Percentiles rank a stretch among this genome's conserved stretches.
These are phyloP conservation scores for Ophiosphaerella korrae DNA, from an alignment of 2,329 filamentous ascomycete species.

Conservation along the genomic window DNA sequence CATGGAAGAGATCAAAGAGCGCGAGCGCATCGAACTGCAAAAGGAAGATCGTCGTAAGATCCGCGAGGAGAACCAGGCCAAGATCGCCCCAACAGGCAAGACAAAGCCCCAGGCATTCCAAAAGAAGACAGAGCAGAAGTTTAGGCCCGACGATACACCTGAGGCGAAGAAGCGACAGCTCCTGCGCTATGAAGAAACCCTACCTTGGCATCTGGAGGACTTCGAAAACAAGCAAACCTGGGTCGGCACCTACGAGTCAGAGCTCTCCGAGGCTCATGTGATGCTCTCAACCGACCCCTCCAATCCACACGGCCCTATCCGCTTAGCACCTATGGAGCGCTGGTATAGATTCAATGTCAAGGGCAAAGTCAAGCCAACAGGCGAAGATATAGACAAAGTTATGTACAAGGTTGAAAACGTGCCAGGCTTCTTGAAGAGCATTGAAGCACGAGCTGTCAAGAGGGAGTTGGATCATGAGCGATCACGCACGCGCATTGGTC, in stretches of 20 bases:
- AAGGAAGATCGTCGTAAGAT: constrained; percentile 83
- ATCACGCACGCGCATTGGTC: constrained; percentile 16
- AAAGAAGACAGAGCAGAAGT: constrained; percentile 87
- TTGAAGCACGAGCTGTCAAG: constrained; percentile 54
- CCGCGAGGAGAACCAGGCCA: constrained; percentile 83
- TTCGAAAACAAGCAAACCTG: constrained; percentile 94
- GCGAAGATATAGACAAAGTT: constrained; percentile 83
- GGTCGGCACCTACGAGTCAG: constrained; percentile 88
- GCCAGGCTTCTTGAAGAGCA: constrained; percentile 72
- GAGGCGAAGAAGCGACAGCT: constrained; percentile 71
- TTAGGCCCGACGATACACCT: constrained; percentile 75
- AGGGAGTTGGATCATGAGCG: constrained; percentile 49
- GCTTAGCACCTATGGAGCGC: constrained; percentile 90
- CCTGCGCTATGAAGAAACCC: constrained; percentile 85
- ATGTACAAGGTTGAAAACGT: constrained; percentile 79
- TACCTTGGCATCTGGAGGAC: constrained; percentile 97
- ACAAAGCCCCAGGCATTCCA: constrained; percentile 69
- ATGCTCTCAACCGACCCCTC: constrained; percentile 72
- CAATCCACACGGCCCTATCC: constrained; percentile 63
- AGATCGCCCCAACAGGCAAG: constrained; percentile 82
- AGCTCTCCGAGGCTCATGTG: constrained; percentile 79
- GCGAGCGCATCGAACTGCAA: constrained; percentile 61
- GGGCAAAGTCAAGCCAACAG: constrained; percentile 74
- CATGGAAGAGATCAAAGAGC: constrained; percentile 67
- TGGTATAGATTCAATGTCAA: constrained; percentile 90